These are phyloP conservation scores for Pontederia crassipes DNA, from an alignment of 176 grass and related monocot genomes.

Conservation along the genomic window DNA sequence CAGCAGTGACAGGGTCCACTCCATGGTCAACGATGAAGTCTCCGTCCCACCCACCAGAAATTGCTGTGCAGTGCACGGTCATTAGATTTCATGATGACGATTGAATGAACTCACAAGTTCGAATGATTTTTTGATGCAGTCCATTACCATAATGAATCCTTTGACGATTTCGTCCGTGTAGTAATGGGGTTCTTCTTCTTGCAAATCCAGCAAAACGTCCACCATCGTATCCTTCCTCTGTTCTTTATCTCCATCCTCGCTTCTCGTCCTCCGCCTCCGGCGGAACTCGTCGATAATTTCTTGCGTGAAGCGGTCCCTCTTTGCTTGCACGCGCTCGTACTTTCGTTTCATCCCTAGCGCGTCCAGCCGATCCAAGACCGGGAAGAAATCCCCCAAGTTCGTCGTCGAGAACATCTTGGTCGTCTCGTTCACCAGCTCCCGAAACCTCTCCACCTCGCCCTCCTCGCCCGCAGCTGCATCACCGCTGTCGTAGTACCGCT, in stretches of 20 bases:
- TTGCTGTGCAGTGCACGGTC: background rate
- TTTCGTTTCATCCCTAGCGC: background rate
- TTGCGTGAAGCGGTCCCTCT: background rate
- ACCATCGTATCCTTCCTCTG: background rate
- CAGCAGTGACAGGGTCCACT: background rate
- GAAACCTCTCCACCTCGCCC: slow-evolving; percentile 17
- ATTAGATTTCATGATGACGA: background rate
- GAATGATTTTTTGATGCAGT: background rate
- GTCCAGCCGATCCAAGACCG: background rate
- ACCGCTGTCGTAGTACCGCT: slow-evolving; percentile 23
- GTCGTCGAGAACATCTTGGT: background rate
- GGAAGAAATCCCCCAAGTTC: slow-evolving; percentile 1
- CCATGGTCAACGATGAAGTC: background rate
- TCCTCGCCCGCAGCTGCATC: background rate
- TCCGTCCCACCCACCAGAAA: background rate
- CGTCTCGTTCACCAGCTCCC: background rate
- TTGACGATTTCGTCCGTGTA: slow-evolving; percentile 4
- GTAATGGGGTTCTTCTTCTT: background rate
- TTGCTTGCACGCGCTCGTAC: background rate
- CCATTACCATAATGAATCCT: background rate
- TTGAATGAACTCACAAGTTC: background rate
- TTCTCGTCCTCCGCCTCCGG: background rate
- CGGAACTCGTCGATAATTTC: background rate
- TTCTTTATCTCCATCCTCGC: background rate
- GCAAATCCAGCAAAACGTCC: background rate